A percentile compares a stretch with the other conserved stretches of the same genome.
Evolutionary conservation across 805 yeast genomes (phyloP).

Genomic region (Lachancea nothofagi): DNA sequence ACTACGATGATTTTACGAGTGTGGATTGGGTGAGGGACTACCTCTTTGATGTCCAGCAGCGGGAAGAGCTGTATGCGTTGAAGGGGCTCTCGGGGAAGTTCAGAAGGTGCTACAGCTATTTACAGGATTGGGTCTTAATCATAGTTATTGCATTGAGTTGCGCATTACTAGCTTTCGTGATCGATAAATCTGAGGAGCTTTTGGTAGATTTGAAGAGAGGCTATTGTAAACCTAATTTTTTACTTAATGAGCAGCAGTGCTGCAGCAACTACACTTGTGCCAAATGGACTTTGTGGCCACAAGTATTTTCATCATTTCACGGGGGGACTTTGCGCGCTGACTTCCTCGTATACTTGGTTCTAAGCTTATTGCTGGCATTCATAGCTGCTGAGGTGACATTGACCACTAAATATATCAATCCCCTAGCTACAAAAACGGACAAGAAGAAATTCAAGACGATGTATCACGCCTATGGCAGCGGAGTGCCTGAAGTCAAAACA

Average conservation of each 20-base stretch:
- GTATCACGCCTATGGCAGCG: constrained; percentile 54
- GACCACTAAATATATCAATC: constrained; percentile 39
- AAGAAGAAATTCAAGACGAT: constrained; percentile 22
- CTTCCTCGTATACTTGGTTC: constrained; percentile 34
- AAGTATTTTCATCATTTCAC: constrained; percentile 10
- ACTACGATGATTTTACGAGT: constrained; percentile 56
- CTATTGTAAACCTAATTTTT: constrained; percentile 43
- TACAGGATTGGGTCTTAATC: constrained; percentile 45
- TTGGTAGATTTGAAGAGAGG: constrained; percentile 50
- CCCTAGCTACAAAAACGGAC: constrained; percentile 14
- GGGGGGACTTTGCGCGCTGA: constrained; percentile 21
- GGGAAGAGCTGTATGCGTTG: constrained; percentile 26
- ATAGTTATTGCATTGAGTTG: constrained; percentile 41
- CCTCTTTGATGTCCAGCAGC: constrained; percentile 35
- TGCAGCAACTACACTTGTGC: constrained; percentile 26
- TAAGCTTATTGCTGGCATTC: constrained; percentile 40
- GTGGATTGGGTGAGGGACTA: constrained; percentile 54
- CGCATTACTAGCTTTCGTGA: constrained; percentile 45
- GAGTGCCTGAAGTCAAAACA: constrained; percentile 58
- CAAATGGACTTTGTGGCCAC: constrained; percentile 43
- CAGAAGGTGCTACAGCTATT: constrained; percentile 29
- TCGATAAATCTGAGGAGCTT: constrained; percentile 43
- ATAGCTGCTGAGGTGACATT: constrained; percentile 43
- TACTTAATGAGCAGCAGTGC: constrained; percentile 40
- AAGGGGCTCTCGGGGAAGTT: constrained; percentile 32